Evolutionary conservation across 352 stramenopile genomes (phyloP).

Genomic region (Phytophthora syringae): DNA sequence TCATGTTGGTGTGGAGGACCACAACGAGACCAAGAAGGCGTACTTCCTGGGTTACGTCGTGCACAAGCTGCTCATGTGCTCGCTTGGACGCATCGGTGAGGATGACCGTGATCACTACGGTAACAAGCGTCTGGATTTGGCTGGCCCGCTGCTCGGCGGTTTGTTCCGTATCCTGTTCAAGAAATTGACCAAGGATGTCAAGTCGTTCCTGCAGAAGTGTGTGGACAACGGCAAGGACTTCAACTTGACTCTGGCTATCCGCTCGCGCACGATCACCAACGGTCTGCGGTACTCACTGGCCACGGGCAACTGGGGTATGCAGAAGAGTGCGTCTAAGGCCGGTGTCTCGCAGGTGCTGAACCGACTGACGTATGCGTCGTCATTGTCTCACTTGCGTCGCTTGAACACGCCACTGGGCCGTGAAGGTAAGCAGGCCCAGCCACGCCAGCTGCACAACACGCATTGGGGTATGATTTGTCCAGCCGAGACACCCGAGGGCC

Average conservation of each 20-base stretch:
- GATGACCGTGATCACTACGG: constrained; percentile 99
- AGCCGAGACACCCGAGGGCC: constrained; percentile 96
- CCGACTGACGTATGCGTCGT: constrained; percentile 98
- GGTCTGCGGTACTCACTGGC: constrained; percentile 99
- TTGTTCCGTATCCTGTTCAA: constrained; percentile 99
- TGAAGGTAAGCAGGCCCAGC: constrained; percentile 99
- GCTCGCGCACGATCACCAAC: constrained; percentile 98
- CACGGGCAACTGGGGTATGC: constrained; percentile 99
- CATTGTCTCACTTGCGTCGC: constrained; percentile 98
- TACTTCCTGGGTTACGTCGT: constrained; percentile 99
- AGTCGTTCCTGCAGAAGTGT: constrained; percentile 92
- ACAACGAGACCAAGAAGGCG: constrained; percentile 97
- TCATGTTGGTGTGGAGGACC: constrained; percentile 98
- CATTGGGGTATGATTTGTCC: constrained; percentile 99
- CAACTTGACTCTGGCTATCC: constrained; percentile 97
- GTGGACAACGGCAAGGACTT: constrained; percentile 95
- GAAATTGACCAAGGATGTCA: constrained; percentile 99
- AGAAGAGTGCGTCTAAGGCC: constrained; percentile 95
- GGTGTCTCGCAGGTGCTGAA: constrained; percentile 99
- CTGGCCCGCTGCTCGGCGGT: constrained; percentile 96
- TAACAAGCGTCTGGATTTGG: constrained; percentile 99
- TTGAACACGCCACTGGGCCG: constrained; percentile 99
- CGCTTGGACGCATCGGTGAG: constrained; percentile 96
- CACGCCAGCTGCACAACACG: constrained; percentile 99
- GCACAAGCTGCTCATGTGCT: constrained; percentile 99